Base-by-base conservation (phyloP, 116 monocot species). In the Thalassia testudinum region DNA sequence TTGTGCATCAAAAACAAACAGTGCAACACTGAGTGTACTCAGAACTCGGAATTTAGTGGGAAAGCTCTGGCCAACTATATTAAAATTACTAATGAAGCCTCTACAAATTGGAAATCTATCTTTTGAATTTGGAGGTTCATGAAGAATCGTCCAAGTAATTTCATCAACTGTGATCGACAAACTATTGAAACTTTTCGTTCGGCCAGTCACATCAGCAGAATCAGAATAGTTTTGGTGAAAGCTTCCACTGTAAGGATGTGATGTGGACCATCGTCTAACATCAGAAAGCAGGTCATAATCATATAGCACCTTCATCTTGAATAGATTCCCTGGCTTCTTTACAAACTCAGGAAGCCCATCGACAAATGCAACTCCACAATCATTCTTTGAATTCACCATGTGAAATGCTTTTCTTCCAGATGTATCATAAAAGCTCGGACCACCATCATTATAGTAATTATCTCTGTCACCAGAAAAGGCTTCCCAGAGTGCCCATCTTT, bases 331-430 rank as follows among this genome's bases (percentile, higher is more conserved):
- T 21, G 92, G 92, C 55, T 80, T 92, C 54, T 82, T 81, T 37
- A 86, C 92, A 77, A 86, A 86, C 52, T 86, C 86, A 26, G 72
- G 86, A 49, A 72, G 42, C 21, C 76, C 92, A 63, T 86, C 86
- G 62, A 82, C 69, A 65, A 92, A 86, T 53, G 82, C 69, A 75
- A 92, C 61, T 43, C 66, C 62, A 67, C 52, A 75, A 26, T 70
- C 59, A 67, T 64, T 86, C 58, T 86, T 92, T 60, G 60, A 50
- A 59, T 92, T 92, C 49, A 86, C 67, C 59, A 92, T 63, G 56
- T 92, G 63, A 56, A 86, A 86, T 38, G 77, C 69, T 65, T 72
- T 80, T 47, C 57, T 57, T 26, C 53, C 18, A 42, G 58, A 50
- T 18, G 42, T 52, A 24, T 37, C 61, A 57, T 47, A 75, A 43